Percentiles rank a stretch among this genome's conserved stretches.
These are phyloP conservation scores for Fusarium sp. DNA, from an alignment of 2,329 filamentous ascomycete genomes.

Conservation along the genomic window DNA sequence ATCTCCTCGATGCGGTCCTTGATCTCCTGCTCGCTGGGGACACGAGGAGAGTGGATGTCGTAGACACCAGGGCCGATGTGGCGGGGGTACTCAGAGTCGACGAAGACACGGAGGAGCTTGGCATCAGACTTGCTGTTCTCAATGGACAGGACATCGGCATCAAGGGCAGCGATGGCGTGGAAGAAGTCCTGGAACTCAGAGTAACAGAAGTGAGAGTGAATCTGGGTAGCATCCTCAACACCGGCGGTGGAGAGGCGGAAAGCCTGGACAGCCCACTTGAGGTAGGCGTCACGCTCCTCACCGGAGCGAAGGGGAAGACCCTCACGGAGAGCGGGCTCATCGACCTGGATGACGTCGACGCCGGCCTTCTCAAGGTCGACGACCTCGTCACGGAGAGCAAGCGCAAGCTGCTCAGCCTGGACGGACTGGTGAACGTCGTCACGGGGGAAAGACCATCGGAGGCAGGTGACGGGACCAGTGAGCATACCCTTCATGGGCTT, in stretches of 20 bases:
- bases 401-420: slow-evolving; percentile 98
- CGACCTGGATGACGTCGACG: slow-evolving; percentile 98
- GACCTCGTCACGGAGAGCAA: slow-evolving; percentile 98
- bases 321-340: slow-evolving; percentile 99
- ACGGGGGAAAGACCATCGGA: slow-evolving; percentile 99
- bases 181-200: slow-evolving; percentile 99
- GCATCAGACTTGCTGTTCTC: slow-evolving; percentile 99
- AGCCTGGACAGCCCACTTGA: slow-evolving; percentile 96
- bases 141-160: slow-evolving; percentile 98
- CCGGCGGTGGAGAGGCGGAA: slow-evolving; percentile 97
- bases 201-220: slow-evolving; percentile 99
- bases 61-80: slow-evolving; percentile 99
- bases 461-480: slow-evolving; percentile 97
- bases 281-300: slow-evolving; percentile 96
- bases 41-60: slow-evolving; percentile 99
- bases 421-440: slow-evolving; percentile 99
- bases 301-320: slow-evolving; percentile 96
- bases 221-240: slow-evolving; percentile 96
- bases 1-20: slow-evolving; percentile 98
- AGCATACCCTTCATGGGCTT: slow-evolving; percentile 99
- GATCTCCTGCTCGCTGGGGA: slow-evolving; percentile 98
- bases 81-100: slow-evolving; percentile 95
- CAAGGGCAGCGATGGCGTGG: slow-evolving; percentile 98
- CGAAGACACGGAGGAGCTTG: slow-evolving; percentile 98
- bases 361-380: slow-evolving; percentile 97